Evolutionary conservation across 1,139 yeast genomes (phyloP), one percentile per base, ranked within the genome.

Genomic region (Schwanniomyces etchellsii): DNA sequence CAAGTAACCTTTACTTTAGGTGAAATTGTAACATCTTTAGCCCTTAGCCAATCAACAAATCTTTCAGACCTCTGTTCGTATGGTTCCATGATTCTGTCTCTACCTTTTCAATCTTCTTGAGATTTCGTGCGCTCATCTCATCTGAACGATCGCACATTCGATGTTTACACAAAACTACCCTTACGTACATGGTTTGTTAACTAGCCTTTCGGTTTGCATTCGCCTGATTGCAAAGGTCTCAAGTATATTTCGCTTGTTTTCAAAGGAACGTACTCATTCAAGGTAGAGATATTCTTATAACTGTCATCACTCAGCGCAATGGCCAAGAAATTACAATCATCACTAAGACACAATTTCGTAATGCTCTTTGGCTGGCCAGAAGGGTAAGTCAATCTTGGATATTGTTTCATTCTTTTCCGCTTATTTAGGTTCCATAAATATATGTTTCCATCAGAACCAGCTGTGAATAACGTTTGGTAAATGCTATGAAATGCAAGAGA

Each of bases 371-470:
- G 31, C 9, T 26, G 24, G 16, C 28, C 43, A 10, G 33, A 32
- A 10, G 40, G 44, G 11, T 32, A 31, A 9, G 18, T 36, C 28
- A 81, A 65, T 36, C 67, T 69, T 9, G 75, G 70, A 38, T 68
- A 75, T 47, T 77, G 79, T 47, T 65, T 76, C 40, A 74, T 62
- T 43, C 88, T 67, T 52, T 77, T 81, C 34, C 77, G 65, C 24
- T 77, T 63, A 28, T 66, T 60, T 50, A 73, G 72, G 46, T 84
- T 85, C 97, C 97, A 88, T 13, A 80, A 53, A 40, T 86, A 81
- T 1, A 86, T 74, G 26, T 71, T 60, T 0, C 86, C 79, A 52
- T 88, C 96, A 1, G 89, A 77, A 0, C 95, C 95, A 1, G 80
- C 85, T 0, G 95, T 82, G 48, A 76, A 79, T 20, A 85, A 61